These are phyloP conservation scores for Andrographis paniculata DNA, from an alignment of 305 asterid species.

Conservation along the genomic window DNA sequence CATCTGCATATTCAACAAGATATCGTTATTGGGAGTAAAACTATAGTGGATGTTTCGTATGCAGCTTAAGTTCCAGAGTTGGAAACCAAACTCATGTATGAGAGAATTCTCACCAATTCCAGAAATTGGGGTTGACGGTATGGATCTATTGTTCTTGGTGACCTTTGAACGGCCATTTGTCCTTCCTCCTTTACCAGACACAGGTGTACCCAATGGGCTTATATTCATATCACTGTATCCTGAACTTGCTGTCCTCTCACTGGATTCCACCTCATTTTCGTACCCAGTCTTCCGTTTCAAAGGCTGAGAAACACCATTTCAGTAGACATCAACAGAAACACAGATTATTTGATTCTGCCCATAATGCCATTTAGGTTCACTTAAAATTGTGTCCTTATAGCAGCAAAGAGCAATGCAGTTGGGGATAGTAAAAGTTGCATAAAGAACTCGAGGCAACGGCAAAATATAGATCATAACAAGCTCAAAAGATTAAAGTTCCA, in stretches of 20 bases:
- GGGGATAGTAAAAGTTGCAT: conserved; percentile 1
- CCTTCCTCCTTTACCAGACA: conserved; percentile 66
- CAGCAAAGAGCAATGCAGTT: too few species aligned
- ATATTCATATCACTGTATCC: conserved; percentile 30
- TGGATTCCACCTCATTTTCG: conserved; percentile 39
- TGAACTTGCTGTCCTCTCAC: conserved; percentile 45
- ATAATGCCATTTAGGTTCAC: too few species aligned
- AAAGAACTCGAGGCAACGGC: background rate
- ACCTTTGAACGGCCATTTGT: conserved; percentile 47
- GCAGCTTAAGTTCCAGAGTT: conserved; percentile 8
- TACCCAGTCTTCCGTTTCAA: conserved; percentile 57
- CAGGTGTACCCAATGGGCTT: conserved; percentile 70
- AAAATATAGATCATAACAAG: background rate
- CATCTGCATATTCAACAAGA: conserved; percentile 43
- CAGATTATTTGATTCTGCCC: background rate
- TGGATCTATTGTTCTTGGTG: conserved; percentile 50
- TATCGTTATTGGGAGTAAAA: conserved; percentile 1
- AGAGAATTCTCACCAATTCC: conserved; percentile 47
- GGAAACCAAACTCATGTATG: conserved; percentile 6
- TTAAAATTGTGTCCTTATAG: too few species aligned
- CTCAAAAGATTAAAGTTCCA: background rate
- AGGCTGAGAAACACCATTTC: conserved; percentile 37
- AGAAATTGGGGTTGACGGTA: conserved; percentile 50
- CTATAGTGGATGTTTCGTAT: too few species aligned
- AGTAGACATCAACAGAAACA: background rate